A percentile compares a stretch with the other conserved stretches of the same genome.
phyloP scores from a whole-genome alignment of 345 rosid genomes.

The Theobroma cacao region DNA sequence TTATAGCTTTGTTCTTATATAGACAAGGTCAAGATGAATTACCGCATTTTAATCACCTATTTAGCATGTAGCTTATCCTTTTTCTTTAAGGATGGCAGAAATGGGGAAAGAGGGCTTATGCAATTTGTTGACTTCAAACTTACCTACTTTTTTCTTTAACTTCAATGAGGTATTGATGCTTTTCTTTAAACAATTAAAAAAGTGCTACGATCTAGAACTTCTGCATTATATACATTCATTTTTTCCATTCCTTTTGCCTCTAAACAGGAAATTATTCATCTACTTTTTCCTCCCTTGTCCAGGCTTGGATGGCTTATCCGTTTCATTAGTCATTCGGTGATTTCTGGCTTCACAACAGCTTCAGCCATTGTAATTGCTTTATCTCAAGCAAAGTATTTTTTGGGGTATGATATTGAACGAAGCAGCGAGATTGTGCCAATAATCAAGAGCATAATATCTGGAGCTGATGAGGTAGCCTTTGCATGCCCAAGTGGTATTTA shows the following conservation, averaged over 20 bases:
- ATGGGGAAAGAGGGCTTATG: neutral
- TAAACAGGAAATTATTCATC: neutral
- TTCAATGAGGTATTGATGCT: neutral
- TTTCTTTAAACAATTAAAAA: neutral
- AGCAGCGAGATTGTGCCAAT: constrained; percentile 93
- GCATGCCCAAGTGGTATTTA: neutral
- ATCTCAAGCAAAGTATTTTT: constrained; percentile 91
- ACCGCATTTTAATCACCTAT: neutral
- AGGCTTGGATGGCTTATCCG: constrained; percentile 99
- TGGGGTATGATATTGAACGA: constrained; percentile 77
- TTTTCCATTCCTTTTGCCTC: neutral
- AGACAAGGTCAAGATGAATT: neutral
- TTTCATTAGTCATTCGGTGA: constrained; percentile 97
- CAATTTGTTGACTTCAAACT: neutral
- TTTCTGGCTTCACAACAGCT: constrained; percentile 94
- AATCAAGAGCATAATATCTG: constrained; percentile 84
- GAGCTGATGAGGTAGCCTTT: constrained; percentile 69
- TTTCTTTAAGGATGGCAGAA: neutral
- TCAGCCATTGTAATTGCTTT: constrained; percentile 95
- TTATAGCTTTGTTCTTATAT: neutral
- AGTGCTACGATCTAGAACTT: neutral
- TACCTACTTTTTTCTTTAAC: neutral
- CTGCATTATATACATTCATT: neutral
- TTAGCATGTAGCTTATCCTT: neutral
- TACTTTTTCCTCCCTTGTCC: constrained; percentile 12